A percentile compares a stretch with the other conserved stretches of the same genome.
phyloP scores from a whole-genome alignment of 2,329 filamentous ascomycete genomes.

The Pseudopithomyces maydicus region DNA sequence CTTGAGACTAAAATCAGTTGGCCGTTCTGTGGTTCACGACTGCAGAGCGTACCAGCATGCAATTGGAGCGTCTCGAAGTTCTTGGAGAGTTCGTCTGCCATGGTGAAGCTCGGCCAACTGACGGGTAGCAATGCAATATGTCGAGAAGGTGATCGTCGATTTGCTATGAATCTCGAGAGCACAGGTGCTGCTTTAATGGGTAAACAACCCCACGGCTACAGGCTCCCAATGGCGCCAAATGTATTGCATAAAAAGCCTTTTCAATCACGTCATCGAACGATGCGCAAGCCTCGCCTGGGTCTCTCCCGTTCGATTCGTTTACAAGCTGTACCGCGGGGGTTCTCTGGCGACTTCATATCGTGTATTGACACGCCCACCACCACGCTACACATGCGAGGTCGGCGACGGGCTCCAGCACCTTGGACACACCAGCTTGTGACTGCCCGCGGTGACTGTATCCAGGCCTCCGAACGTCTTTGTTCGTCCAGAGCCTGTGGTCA shows the following conservation, averaged over 20 bases:
- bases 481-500: not conserved
- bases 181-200: not conserved
- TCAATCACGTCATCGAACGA: not conserved
- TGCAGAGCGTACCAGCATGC: conserved; percentile 50
- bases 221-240: not conserved
- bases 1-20: conserved; percentile 52
- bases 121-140: not conserved
- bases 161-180: not conserved
- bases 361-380: not conserved
- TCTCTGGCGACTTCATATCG: not conserved
- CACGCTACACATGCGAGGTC: not conserved
- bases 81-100: conserved; percentile 48
- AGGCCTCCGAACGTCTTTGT: not conserved
- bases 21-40: not conserved
- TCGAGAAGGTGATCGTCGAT: not conserved
- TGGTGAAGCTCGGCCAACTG: conserved; percentile 12
- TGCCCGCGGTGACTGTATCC: not conserved
- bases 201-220: not conserved
- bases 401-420: not conserved
- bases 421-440: not conserved
- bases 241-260: conserved; percentile 4
- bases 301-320: not conserved
- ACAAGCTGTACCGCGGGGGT: not conserved
- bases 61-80: conserved; percentile 59
- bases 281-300: not conserved